A percentile compares a stretch with the other conserved stretches of the same genome.
phyloP scores from a whole-genome alignment of 371 early-diverging fungal genomes.

The Smittium mucronatum region DNA sequence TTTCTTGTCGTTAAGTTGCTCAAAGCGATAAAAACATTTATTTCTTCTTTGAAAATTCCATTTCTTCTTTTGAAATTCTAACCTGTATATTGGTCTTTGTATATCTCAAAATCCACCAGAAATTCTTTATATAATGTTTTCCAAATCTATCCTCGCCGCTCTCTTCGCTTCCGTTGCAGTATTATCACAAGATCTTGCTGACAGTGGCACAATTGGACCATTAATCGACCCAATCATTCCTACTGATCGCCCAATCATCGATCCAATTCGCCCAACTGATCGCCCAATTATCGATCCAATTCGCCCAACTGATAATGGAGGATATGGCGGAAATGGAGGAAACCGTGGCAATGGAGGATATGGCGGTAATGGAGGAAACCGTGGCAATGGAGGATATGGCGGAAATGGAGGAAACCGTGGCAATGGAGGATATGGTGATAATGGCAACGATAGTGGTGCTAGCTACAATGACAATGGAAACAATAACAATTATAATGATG shows the following conservation, averaged over 20 bases:
- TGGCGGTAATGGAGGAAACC: not conserved
- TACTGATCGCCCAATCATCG: too few species aligned
- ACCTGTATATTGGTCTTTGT: not conserved
- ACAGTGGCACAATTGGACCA: too few species aligned
- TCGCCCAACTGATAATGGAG: too few species aligned
- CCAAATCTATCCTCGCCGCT: not conserved
- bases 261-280: not conserved
- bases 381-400: not conserved
- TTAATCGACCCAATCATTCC: too few species aligned
- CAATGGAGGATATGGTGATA: not conserved
- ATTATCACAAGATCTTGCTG: not conserved
- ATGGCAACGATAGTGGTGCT: not conserved
- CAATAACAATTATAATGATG: constrained; percentile 1
- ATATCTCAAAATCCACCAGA: not conserved
- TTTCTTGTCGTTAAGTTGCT: too few species aligned
- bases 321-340: not conserved
- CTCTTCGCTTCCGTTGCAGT: not conserved
- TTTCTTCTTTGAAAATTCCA: too few species aligned
- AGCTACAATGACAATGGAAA: not conserved
- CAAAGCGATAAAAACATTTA: too few species aligned
- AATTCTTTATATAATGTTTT: not conserved
- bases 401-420: not conserved
- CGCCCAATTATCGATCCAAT: too few species aligned
- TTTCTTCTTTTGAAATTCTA: too few species aligned
- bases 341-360: not conserved